Evolutionary conservation across 805 yeast genomes (phyloP).

Genomic region (Metschnikowia vanudenii): DNA sequence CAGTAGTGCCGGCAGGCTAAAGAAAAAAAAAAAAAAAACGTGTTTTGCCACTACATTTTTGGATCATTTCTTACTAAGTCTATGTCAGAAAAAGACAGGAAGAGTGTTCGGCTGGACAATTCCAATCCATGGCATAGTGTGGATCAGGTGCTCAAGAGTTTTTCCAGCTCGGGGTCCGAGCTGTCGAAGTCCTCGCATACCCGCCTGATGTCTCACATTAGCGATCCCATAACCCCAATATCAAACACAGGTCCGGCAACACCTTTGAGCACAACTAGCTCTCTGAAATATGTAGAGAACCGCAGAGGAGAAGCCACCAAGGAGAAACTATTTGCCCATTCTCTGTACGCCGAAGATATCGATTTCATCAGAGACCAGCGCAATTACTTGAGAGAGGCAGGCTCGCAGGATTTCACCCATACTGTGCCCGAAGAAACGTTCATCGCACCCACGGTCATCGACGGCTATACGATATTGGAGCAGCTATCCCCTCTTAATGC

Average conservation of each 20-base stretch:
- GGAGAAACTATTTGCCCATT: slow-evolving; percentile 18
- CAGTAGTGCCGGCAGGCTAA: neutral
- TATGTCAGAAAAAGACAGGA: slow-evolving; percentile 4
- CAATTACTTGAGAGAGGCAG: slow-evolving; percentile 18
- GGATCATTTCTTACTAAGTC: neutral
- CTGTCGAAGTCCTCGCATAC: slow-evolving; percentile 15
- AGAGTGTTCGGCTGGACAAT: slow-evolving; percentile 1
- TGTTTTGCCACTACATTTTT: neutral
- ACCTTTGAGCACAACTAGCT: slow-evolving; percentile 4
- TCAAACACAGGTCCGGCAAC: slow-evolving; percentile 5
- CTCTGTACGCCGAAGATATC: slow-evolving; percentile 28
- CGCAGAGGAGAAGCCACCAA: slow-evolving; percentile 12
- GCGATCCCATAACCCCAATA: slow-evolving; percentile 7
- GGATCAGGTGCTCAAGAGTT: slow-evolving; percentile 4
- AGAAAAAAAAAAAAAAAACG: slow-evolving; percentile 1
- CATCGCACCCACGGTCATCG: slow-evolving; percentile 18
- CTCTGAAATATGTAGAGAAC: slow-evolving; percentile 2
- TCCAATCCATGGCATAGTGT: slow-evolving; percentile 5
- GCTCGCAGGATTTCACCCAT: slow-evolving; percentile 10
- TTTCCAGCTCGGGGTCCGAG: slow-evolving; percentile 13
- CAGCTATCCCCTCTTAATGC: slow-evolving; percentile 17
- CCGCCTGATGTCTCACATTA: slow-evolving; percentile 10
- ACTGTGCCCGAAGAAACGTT: slow-evolving; percentile 15
- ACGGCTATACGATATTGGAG: slow-evolving; percentile 26
- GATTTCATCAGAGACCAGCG: slow-evolving; percentile 24